Percentiles rank a stretch among this genome's conserved stretches.
phyloP scores from a whole-genome alignment of 2,329 filamentous ascomycete genomes.

The Microdochium paspali region DNA sequence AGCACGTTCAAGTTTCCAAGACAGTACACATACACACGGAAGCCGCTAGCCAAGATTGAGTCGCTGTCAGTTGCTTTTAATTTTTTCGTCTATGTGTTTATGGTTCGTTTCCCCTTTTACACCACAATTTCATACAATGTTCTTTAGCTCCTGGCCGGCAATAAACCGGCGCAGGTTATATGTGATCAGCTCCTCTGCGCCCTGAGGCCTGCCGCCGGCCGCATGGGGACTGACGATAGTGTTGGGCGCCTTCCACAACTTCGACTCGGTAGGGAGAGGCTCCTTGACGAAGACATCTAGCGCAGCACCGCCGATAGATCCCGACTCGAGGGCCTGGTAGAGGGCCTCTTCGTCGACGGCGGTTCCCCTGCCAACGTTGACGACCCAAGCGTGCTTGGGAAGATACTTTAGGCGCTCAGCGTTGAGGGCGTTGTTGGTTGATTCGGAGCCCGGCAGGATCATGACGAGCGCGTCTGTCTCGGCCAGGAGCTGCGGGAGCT shows the following conservation, averaged over 20 bases:
- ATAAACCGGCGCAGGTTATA: slow-evolving; percentile 51
- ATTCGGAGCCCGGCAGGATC: slow-evolving; percentile 50
- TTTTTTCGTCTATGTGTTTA: too few relatives aligned
- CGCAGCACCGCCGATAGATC: slow-evolving; percentile 35
- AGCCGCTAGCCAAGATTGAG: too few relatives aligned
- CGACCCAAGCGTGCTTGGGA: slow-evolving; percentile 47
- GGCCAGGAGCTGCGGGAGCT: slow-evolving; percentile 40
- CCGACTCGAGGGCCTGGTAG: slow-evolving; percentile 31
- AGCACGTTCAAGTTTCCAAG: too few relatives aligned
- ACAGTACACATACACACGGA: too few relatives aligned
- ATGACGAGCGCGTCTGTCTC: slow-evolving; percentile 57
- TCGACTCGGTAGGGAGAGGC: slow-evolving; percentile 25
- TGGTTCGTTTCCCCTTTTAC: too few relatives aligned
- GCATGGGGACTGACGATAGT: slow-evolving; percentile 46
- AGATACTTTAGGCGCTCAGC: slow-evolving; percentile 40
- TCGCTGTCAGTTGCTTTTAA: too few relatives aligned
- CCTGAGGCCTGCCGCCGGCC: slow-evolving; percentile 51
- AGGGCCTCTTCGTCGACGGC: slow-evolving; percentile 39
- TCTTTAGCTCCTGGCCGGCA: slow-evolving; percentile 49
- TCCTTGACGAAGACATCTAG: slow-evolving; percentile 35
- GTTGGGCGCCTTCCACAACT: slow-evolving; percentile 42
- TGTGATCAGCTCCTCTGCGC: slow-evolving; percentile 47
- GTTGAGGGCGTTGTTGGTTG: slow-evolving; percentile 46
- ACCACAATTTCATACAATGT: slow-evolving; percentile 28
- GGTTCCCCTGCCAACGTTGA: slow-evolving; percentile 42